Conservation (phyloP, 106 monocot genomes). For the Vanilla planifolia region DNA sequence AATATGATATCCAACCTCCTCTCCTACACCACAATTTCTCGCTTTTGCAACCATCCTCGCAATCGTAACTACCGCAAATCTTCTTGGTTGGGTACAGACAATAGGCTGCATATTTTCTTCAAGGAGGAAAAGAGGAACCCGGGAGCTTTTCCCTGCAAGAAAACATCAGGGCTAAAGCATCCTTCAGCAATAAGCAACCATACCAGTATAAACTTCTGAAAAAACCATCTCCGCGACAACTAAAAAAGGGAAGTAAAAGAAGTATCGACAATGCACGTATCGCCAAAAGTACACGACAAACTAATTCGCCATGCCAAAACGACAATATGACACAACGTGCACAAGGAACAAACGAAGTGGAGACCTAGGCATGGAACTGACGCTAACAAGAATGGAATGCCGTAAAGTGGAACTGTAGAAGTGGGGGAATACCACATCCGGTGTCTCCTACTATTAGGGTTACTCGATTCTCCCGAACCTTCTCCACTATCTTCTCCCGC, state of each 20-base stretch:
- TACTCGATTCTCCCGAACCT: conserved; percentile 61
- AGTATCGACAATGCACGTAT: no score
- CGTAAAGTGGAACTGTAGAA: neutral
- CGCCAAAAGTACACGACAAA: no score
- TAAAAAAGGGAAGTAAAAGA: no score
- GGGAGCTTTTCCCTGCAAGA: conserved; percentile 75
- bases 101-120: conserved; percentile 80
- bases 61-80: conserved; percentile 81
- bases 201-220: no score
- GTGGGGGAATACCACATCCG: conserved; percentile 51
- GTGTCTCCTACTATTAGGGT: conserved; percentile 77
- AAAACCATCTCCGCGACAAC: no score
- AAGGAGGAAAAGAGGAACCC: conserved; percentile 75
- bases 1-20: conserved; percentile 82
- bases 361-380: neutral
- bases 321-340: no score
- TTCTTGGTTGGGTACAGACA: conserved; percentile 81
- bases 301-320: no score
- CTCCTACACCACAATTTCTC: conserved; percentile 59
- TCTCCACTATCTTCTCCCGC: conserved; percentile 61
- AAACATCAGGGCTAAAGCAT: neutral
- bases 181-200: neutral
- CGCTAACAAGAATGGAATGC: neutral
- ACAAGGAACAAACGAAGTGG: no score
- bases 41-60: conserved; percentile 65